Evolutionary conservation across 176 grass and related monocot species (phyloP).

Genomic region (Musa itinerans): DNA sequence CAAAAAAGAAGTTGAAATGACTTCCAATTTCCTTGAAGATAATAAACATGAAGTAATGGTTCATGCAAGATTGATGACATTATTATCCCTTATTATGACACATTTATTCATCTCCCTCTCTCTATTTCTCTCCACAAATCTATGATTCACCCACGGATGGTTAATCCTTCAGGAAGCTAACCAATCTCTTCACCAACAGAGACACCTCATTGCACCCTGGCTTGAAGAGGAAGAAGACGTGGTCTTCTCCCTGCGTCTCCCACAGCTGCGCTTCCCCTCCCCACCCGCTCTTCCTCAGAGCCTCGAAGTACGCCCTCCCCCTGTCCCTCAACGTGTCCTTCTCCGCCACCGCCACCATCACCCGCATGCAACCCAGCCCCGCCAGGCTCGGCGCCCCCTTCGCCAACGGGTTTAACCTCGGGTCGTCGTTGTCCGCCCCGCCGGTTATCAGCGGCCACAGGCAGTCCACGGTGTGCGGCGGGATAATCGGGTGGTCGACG

Average conservation of each 20-base stretch:
- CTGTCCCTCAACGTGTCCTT: constrained; percentile 29
- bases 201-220: not conserved
- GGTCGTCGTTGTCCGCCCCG: constrained; percentile 23
- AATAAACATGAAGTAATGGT: too few relatives aligned
- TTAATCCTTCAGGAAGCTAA: not conserved
- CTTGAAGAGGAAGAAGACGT: constrained; percentile 25
- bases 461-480: constrained; percentile 3
- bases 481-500: not conserved
- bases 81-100: too few relatives aligned
- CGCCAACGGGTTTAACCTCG: constrained; percentile 24
- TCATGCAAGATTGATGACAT: too few relatives aligned
- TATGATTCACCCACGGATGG: too few relatives aligned
- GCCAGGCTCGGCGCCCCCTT: constrained; percentile 24
- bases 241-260: constrained; percentile 15
- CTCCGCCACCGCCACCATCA: constrained; percentile 27
- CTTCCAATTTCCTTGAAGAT: too few relatives aligned
- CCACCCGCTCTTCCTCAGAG: constrained; percentile 29
- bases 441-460: constrained; percentile 21
- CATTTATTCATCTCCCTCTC: too few relatives aligned
- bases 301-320: constrained; percentile 24
- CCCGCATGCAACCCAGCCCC: constrained; percentile 12
- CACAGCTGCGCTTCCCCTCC: constrained; percentile 19
- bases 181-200: not conserved
- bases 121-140: too few relatives aligned
- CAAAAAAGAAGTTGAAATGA: too few relatives aligned